phyloP scores from a whole-genome alignment of 495 filamentous ascomycete genomes.

The Xylaria flabelliformis region DNA sequence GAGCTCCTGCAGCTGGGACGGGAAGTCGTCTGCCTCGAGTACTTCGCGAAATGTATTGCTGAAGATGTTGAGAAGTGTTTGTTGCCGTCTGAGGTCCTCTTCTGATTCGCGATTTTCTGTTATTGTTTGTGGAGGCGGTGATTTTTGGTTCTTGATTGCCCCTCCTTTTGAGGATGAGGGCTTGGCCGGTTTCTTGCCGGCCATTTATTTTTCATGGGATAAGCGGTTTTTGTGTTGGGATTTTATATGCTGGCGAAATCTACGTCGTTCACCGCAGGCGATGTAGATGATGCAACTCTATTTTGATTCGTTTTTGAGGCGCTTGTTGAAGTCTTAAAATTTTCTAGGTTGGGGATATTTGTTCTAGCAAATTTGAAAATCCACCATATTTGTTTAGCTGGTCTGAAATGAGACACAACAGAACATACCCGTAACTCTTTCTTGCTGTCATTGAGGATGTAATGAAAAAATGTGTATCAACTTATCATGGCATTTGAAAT shows the following conservation, averaged over 20 bases:
- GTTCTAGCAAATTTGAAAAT: slow-evolving; percentile 16
- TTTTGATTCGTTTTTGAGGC: not conserved
- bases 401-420: not conserved
- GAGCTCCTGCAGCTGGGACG: slow-evolving; percentile 70
- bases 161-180: too few species aligned
- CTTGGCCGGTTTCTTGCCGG: slow-evolving; percentile 17
- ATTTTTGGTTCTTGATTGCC: not conserved
- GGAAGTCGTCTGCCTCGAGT: slow-evolving; percentile 46
- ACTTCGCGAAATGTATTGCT: slow-evolving; percentile 60
- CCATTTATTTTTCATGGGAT: not conserved
- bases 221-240: not conserved
- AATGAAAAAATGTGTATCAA: too few species aligned
- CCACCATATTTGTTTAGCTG: not conserved
- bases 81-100: slow-evolving; percentile 60
- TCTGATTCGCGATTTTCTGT: not conserved
- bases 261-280: too few species aligned
- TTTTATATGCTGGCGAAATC: not conserved
- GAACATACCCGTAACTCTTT: not conserved
- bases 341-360: not conserved
- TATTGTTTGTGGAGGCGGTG: not conserved
- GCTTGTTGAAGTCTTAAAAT: not conserved
- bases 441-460: not conserved
- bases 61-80: slow-evolving; percentile 81
- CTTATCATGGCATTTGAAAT: not conserved
- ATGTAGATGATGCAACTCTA: not conserved